phyloP scores from a whole-genome alignment of 2,329 filamentous ascomycete genomes.

The Endocalyx cinctus region DNA sequence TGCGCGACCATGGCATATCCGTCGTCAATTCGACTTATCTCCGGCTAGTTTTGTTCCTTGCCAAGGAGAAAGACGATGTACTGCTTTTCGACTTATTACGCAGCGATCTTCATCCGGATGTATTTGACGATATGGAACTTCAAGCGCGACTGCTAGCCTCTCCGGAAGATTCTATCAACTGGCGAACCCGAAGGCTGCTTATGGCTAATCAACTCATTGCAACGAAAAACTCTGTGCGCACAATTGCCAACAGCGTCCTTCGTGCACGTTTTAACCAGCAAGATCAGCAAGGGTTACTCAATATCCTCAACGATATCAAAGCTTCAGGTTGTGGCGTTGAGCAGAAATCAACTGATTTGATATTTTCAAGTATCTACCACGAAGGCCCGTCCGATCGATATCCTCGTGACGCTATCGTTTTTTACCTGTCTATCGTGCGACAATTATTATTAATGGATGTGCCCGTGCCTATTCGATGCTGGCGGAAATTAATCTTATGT shows the following conservation, averaged over 20 bases:
- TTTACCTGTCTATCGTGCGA: conserved; percentile 29
- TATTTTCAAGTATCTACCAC: conserved; percentile 24
- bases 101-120: conserved; percentile 51
- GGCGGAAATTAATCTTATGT: conserved; percentile 39
- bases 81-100: conserved; percentile 41
- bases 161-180: conserved; percentile 32
- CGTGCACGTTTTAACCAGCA: conserved; percentile 21
- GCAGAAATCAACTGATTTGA: conserved; percentile 20
- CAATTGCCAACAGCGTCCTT: conserved; percentile 31
- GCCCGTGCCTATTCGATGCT: conserved; percentile 35
- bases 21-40: conserved; percentile 61
- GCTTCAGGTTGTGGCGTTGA: conserved; percentile 28
- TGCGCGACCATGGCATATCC: conserved; percentile 59
- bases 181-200: conserved; percentile 39
- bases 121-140: conserved; percentile 44
- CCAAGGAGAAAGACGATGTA: conserved; percentile 47
- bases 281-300: conserved; percentile 22
- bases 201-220: conserved; percentile 36
- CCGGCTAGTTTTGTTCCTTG: conserved; percentile 60
- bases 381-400: conserved; percentile 16
- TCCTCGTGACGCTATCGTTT: conserved; percentile 17
- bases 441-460: conserved; percentile 35
- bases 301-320: conserved; percentile 34
- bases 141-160: conserved; percentile 34
- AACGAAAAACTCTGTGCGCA: conserved; percentile 22